Evolutionary conservation across 177 flowering plant species (phyloP), one percentile per base, ranked within the genome.

Genomic region (Vitis hybrid): DNA sequence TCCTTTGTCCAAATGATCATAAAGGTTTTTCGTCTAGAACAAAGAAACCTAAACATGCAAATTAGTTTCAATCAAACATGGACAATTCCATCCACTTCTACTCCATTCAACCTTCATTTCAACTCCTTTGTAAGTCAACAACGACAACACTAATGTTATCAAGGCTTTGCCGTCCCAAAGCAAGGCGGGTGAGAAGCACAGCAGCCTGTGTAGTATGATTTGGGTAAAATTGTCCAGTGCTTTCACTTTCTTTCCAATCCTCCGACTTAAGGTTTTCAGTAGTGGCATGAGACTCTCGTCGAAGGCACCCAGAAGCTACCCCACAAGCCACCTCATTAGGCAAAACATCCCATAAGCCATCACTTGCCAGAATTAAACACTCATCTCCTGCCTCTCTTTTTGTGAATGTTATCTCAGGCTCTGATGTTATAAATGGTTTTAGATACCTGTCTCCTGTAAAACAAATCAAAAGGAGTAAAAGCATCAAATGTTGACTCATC

Each of bases 321-420:
- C 73, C 74, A 66, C 92, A 86, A 10, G 87, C 89, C 79, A 78
- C 12, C 1, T 85, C 83, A 29, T 69, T 82, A 1, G 90, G 66
- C 26, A 89, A 8, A 7, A 89, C 94, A 67, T 89, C 91, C 91
- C 93, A 89, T 66, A 89, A 20, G 16, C 93, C 93, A 71, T 89
- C 91, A 70, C 91, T 87, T 5, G 94, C 91, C 2, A 89, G 82
- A 52, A 89, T 87, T 51, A 89, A 71, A 69, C 81, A 86, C 58
- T 89, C 88, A 18, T 89, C 94, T 18, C 79, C 84, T 2, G 74
- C 60, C 52, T 74, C 71, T 56, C 91, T 80, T 53, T 67, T 75
- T 1, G 84, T 85, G 16, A 87, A 16, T 22, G 84, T 77, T 10
- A 85, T 62, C 69, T 89, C 94, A 2, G 94, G 94, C 62, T 86